Evolutionary conservation across 2,329 filamentous ascomycete genomes (phyloP), one percentile per base, ranked within the genome.

Genomic region (Fusarium sp.): DNA sequence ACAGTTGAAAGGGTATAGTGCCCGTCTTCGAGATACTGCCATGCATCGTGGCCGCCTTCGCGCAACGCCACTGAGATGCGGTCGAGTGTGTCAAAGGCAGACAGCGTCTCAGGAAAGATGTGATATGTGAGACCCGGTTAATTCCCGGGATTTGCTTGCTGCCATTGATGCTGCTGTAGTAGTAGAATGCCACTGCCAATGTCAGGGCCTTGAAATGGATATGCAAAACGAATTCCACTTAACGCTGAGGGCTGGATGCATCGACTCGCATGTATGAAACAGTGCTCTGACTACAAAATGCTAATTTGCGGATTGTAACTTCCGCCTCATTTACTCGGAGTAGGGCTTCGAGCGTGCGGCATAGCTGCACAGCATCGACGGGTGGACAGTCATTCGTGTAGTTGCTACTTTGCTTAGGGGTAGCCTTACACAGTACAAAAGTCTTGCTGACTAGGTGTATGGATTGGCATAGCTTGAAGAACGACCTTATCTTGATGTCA

Each of bases 121-220:
- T 45, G n/a, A 1, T 22, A 38, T 26, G 24, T 26, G 6, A 26
- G 24, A 8, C 24, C 24, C 24, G 24, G 24, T 6, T 53, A 15
- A 0, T 26, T 14, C 6, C 4, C 17, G 5, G 17, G n/a, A 6
- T 31, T 14, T 4, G 3, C 5, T 0, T 2, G 26, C n/a, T 1
- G 26, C 51, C 51, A 45, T 11, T 54, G 31, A 15, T 54, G 24
- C 19, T 45, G 39, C 2, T 54, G 51, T 4, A 54, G 28, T n/a
- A 54, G 15, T 1, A 54, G 1, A 1, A 54, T 54, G 1, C 51
- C 51, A 45, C 51, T 54, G 1, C 15, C 7, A 21, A 19, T 15
- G 15, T 44, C 4, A 54, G 38, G 24, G 24, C 24, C 24, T 26
- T 26, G 24, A 26, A 6, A 5, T 8, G 24, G 24, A 5, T 26